Conservation (phyloP, 2,329 filamentous ascomycete species). For the Ophiocordyceps unilateralis region DNA sequence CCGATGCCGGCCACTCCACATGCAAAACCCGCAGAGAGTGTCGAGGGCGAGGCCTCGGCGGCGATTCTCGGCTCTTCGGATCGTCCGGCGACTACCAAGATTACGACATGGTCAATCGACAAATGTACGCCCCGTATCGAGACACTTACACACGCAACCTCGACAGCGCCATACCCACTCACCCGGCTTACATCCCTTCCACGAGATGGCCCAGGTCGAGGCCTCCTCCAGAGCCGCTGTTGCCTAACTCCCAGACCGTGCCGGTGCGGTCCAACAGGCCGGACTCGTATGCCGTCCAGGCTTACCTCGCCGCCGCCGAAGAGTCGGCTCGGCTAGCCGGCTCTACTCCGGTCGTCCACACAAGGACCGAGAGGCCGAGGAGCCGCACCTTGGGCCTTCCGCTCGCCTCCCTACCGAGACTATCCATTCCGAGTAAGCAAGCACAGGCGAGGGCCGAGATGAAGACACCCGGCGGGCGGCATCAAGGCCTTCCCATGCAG, state of each 20-base stretch:
- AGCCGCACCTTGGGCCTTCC: constrained; percentile 15
- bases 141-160: background rate
- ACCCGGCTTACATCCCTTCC: constrained; percentile 24
- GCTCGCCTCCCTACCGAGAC: constrained; percentile 20
- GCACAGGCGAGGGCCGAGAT: constrained; percentile 4
- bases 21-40: constrained; percentile 5
- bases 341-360: background rate
- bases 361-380: background rate
- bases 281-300: constrained; percentile 17
- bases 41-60: constrained; percentile 4
- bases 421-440: constrained; percentile 23
- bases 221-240: constrained; percentile 1
- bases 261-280: constrained; percentile 7
- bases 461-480: no score
- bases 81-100: constrained; percentile 19
- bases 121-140: background rate
- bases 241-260: constrained; percentile 2
- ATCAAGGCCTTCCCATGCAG: no score
- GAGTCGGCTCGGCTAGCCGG: constrained; percentile 6
- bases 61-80: constrained; percentile 3
- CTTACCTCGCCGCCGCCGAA: constrained; percentile 17
- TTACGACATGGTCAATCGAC: constrained; percentile 13
- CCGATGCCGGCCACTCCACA: background rate
- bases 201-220: background rate
- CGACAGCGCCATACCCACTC: constrained; percentile 22